Conservation (phyloP, 2,329 filamentous ascomycete species). For the Calonectria naviculata region DNA sequence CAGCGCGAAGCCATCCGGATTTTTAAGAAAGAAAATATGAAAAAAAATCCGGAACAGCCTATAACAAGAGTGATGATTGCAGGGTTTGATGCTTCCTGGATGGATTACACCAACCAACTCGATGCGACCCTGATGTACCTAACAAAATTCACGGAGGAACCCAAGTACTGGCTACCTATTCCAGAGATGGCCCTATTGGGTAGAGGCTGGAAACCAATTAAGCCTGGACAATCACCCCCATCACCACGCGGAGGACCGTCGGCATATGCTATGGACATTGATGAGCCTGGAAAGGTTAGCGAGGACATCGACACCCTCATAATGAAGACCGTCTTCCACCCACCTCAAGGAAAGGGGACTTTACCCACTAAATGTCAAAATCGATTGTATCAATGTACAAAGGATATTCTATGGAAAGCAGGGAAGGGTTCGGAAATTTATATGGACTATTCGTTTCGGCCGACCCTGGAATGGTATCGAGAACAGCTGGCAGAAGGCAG, state of each 20-base stretch:
- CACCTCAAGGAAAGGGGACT: slow-evolving; percentile 49
- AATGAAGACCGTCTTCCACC: slow-evolving; percentile 57
- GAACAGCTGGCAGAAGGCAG: slow-evolving; percentile 59
- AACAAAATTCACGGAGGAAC: slow-evolving; percentile 43
- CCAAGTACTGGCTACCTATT: slow-evolving; percentile 51
- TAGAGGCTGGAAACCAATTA: slow-evolving; percentile 53
- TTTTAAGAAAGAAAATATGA: slow-evolving; percentile 43
- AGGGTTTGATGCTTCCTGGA: slow-evolving; percentile 41
- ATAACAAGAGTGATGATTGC: slow-evolving; percentile 60
- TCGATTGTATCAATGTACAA: slow-evolving; percentile 53
- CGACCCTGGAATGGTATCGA: slow-evolving; percentile 65
- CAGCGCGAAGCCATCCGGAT: slow-evolving; percentile 57
- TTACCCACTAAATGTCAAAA: slow-evolving; percentile 54
- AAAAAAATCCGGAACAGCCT: slow-evolving; percentile 43
- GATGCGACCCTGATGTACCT: slow-evolving; percentile 57
- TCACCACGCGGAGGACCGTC: neutral
- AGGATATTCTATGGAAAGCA: slow-evolving; percentile 14
- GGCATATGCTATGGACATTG: slow-evolving; percentile 34
- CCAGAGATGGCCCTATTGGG: slow-evolving; percentile 36
- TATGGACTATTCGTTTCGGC: slow-evolving; percentile 53
- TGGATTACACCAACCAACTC: slow-evolving; percentile 45
- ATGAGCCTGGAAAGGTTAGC: slow-evolving; percentile 29
- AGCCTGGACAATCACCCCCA: slow-evolving; percentile 12
- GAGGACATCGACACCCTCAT: slow-evolving; percentile 9
- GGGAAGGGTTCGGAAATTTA: neutral